Base-by-base conservation (phyloP, 2,329 filamentous ascomycete genomes). In the Colletotrichum godetiae region DNA sequence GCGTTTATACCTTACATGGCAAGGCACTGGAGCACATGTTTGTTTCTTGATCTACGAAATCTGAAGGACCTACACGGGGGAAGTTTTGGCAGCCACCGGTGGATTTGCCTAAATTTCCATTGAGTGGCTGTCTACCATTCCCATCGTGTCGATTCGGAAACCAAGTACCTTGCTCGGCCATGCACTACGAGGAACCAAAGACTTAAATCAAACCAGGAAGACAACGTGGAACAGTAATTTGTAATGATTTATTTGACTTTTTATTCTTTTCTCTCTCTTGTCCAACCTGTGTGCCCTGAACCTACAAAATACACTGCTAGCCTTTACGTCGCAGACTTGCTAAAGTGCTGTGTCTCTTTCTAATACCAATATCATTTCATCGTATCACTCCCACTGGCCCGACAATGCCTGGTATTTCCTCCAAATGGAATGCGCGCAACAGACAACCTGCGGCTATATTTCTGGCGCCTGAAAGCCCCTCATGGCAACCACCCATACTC, bases 391-490 rank as follows among this genome's bases (percentile, higher is more conserved):
- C 57, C 29, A 71, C 67, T 73, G 53, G 59, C 70, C 59, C 31
- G 49, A 59, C 33, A 19, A 64, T 63, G 60, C 70, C 67, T 73
- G 71, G 71, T 73, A 73, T 73, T 56, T 29, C 60, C 67, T 71
- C 67, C 71, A 71, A 66, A 61, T 46, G 24, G 56, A 71, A 69
- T 55, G 61, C 53, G 67, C 56, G 56, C 71, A 66, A 71, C 29
- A 57, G 55, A 61, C 71, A 60, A 27, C 33, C 42, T 71, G 27
- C 56, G 15, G 53, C 13, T 56, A 22, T 71, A 37, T 69, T 24
- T 56, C 56, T 29, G 37, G 67, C 49, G 67, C 71, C 71, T 66
- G 6, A 60, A 52, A 71, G 71, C 67, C 33, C 56, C 42, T 46
- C 42, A 13, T 56, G 53, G 59, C 60, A 71, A 66, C 58, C 33